phyloP scores from a whole-genome alignment of 495 filamentous ascomycete species.

The Aspergillus bertholletiae region DNA sequence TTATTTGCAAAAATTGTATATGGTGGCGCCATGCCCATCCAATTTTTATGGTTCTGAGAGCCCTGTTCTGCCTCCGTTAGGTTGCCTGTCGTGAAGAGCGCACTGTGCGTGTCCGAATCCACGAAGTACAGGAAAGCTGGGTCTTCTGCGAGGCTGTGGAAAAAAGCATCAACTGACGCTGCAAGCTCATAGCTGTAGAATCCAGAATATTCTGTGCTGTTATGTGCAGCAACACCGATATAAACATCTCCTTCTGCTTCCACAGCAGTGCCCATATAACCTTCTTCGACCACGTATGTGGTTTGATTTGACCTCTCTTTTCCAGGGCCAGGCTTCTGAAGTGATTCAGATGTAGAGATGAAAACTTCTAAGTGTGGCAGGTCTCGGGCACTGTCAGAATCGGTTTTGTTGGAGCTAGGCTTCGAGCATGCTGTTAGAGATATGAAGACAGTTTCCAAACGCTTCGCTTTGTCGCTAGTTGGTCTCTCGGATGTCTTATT shows the following conservation, averaged over 20 bases:
- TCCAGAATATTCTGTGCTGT: constrained; percentile 52
- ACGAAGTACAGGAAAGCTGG: constrained; percentile 60
- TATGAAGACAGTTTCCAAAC: constrained; percentile 60
- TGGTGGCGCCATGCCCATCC: constrained; percentile 58
- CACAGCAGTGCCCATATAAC: constrained; percentile 48
- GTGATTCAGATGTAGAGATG: constrained; percentile 62
- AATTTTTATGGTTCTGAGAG: constrained; percentile 39
- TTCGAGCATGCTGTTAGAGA: constrained; percentile 79
- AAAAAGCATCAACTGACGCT: constrained; percentile 73
- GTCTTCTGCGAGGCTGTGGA: constrained; percentile 54
- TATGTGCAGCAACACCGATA: constrained; percentile 68
- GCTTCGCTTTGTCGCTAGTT: constrained; percentile 22
- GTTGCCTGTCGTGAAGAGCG: constrained; percentile 73
- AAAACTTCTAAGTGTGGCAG: constrained; percentile 76
- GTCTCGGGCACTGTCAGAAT: constrained; percentile 15
- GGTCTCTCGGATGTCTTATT: constrained; percentile 9
- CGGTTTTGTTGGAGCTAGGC: constrained; percentile 48
- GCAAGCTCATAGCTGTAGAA: constrained; percentile 75
- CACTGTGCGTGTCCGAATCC: constrained; percentile 74
- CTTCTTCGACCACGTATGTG: constrained; percentile 45
- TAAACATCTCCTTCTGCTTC: constrained; percentile 59
- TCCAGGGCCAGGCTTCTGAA: constrained; percentile 65
- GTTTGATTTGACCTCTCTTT: constrained; percentile 39
- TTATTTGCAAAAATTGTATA: constrained; percentile 80
- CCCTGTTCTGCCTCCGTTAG: constrained; percentile 49